Evolutionary conservation across 208 protist genomes (phyloP).

Genomic region (Crithidia thermophila): DNA sequence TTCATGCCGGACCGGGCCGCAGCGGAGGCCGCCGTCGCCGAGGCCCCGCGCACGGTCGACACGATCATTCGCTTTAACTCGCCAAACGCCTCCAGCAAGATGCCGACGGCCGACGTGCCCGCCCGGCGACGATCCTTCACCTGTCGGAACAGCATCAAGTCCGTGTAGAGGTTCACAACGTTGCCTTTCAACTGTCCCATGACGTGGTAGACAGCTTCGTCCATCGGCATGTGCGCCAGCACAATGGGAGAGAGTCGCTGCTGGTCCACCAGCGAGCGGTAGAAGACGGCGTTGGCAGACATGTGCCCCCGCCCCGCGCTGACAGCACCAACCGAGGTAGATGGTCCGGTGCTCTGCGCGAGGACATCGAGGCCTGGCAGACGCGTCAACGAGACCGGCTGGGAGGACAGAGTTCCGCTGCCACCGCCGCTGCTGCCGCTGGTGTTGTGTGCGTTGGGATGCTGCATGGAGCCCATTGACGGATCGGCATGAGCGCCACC

Average conservation of each 20-base stretch:
- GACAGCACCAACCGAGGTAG: neutral
- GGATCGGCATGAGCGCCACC: no score
- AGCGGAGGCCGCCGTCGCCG: slow-evolving; percentile 22
- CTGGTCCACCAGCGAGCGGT: slow-evolving; percentile 51
- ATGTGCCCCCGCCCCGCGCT: slow-evolving; percentile 30
- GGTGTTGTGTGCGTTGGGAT: no score
- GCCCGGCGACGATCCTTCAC: slow-evolving; percentile 70
- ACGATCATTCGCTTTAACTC: slow-evolving; percentile 82
- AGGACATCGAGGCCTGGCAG: neutral
- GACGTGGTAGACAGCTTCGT: slow-evolving; percentile 73
- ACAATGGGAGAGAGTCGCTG: slow-evolving; percentile 69
- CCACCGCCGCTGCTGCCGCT: no score
- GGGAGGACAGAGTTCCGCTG: neutral
- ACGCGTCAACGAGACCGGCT: neutral
- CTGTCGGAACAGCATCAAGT: slow-evolving; percentile 78
- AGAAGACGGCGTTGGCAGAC: slow-evolving; percentile 41
- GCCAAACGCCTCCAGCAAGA: slow-evolving; percentile 84
- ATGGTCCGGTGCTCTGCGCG: neutral
- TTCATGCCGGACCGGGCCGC: slow-evolving; percentile 18
- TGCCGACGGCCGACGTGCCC: slow-evolving; percentile 52
- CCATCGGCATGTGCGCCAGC: slow-evolving; percentile 62
- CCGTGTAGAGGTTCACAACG: slow-evolving; percentile 88
- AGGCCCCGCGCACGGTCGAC: slow-evolving; percentile 31
- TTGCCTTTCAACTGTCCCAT: slow-evolving; percentile 87
- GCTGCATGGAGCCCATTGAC: no score